Evolutionary conservation across 1,284 basidiomycete species (phyloP).

Genomic region (Caloboletus inedulis): DNA sequence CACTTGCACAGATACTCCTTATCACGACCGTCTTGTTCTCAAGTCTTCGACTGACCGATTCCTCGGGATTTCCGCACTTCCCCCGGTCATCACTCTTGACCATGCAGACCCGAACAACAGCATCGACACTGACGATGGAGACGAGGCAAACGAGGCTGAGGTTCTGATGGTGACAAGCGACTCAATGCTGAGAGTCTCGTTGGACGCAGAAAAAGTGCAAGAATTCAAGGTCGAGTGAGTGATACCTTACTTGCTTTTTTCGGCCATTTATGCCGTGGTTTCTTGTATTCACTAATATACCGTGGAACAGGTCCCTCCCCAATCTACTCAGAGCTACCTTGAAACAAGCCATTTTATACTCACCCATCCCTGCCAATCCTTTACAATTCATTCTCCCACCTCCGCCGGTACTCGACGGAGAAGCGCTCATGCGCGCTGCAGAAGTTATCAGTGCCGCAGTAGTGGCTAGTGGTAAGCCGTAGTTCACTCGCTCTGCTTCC

Average conservation of each 20-base stretch:
- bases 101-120: conserved; percentile 16
- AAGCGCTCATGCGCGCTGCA: conserved; percentile 77
- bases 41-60: conserved; percentile 66
- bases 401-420: conserved; percentile 61
- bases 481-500: neutral
- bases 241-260: neutral
- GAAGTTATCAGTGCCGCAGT: conserved; percentile 77
- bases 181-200: conserved; percentile 60
- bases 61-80: conserved; percentile 60
- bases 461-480: conserved; percentile 56
- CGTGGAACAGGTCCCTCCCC: conserved; percentile 55
- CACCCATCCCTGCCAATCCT: conserved; percentile 59
- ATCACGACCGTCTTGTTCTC: conserved; percentile 67
- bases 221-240: conserved; percentile 58
- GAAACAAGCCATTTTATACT: conserved; percentile 83
- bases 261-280: conserved; percentile 41
- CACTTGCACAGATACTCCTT: conserved; percentile 55
- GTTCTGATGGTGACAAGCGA: conserved; percentile 63
- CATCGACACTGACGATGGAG: conserved; percentile 10
- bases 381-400: conserved; percentile 80
- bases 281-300: conserved; percentile 2
- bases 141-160: conserved; percentile 42
- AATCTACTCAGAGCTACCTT: conserved; percentile 78
- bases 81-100: conserved; percentile 25
- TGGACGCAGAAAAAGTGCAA: conserved; percentile 61